Conservation (phyloP, 176 grass and related monocot species). For the Ensete glaucum region DNA sequence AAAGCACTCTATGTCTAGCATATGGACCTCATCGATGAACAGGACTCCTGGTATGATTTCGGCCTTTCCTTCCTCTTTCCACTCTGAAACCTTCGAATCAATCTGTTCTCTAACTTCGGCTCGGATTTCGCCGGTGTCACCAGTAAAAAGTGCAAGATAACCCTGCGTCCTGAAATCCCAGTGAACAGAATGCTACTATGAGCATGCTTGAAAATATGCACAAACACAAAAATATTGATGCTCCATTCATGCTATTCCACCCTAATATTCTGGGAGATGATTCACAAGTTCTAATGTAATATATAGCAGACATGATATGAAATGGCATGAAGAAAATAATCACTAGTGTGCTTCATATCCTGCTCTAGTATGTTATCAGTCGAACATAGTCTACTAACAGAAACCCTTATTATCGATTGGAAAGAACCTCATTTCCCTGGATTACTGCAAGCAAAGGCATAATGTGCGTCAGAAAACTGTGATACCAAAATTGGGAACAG, state of each 20-base stretch:
- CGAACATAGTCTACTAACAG: too few species aligned
- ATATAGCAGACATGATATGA: not conserved
- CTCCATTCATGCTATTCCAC: not conserved
- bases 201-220: not conserved
- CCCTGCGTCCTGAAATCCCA: conserved; percentile 65
- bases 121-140: conserved; percentile 94
- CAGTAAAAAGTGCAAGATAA: conserved; percentile 90
- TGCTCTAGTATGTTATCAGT: not conserved
- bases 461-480: too few species aligned
- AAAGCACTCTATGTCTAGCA: conserved; percentile 94
- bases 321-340: not conserved
- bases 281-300: not conserved
- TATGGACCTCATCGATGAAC: conserved; percentile 93
- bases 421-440: too few species aligned
- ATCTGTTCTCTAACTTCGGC: conserved; percentile 84
- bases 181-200: not conserved
- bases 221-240: not conserved
- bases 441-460: too few species aligned
- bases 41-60: conserved; percentile 90
- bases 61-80: conserved; percentile 95
- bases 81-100: conserved; percentile 84
- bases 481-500: too few species aligned
- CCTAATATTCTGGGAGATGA: not conserved
- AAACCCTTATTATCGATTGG: too few species aligned
- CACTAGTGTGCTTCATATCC: not conserved